Conservation (phyloP, 148 eudicot species). For the Amaranthus cruentus region DNA sequence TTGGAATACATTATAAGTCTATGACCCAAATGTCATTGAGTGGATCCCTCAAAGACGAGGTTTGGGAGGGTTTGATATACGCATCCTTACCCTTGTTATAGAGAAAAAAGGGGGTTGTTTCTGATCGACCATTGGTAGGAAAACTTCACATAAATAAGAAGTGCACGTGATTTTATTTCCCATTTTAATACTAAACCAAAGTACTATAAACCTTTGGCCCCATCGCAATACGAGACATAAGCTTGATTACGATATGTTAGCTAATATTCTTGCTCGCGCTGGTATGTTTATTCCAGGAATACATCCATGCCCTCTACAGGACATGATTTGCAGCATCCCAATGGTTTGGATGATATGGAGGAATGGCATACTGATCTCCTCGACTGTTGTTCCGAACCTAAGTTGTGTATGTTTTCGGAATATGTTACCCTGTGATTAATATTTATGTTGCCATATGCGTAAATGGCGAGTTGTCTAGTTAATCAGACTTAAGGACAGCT, state of each 20-base stretch:
- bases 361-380: constrained; percentile 95
- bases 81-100: too few species aligned
- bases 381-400: constrained; percentile 91
- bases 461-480: too few species aligned
- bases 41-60: too few species aligned
- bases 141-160: too few species aligned
- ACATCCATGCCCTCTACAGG: constrained; percentile 1
- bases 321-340: constrained; percentile 2
- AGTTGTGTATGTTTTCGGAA: constrained; percentile 58
- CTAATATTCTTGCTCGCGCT: constrained; percentile 1
- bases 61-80: too few species aligned
- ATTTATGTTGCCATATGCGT: neutral
- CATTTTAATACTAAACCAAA: too few species aligned
- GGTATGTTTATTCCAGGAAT: constrained; percentile 10
- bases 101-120: too few species aligned
- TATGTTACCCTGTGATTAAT: neutral
- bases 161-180: too few species aligned
- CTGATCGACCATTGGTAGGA: too few species aligned
- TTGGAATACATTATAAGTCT: neutral
- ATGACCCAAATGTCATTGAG: too few species aligned
- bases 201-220: too few species aligned
- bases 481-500: neutral
- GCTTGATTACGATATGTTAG: neutral
- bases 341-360: constrained; percentile 19
- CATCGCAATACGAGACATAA: too few species aligned